Percentiles rank a stretch among this genome's conserved stretches.
These are phyloP conservation scores for Oehlia diaphana DNA, from an alignment of 192 early-diverging fungal genomes.

Conservation along the genomic window DNA sequence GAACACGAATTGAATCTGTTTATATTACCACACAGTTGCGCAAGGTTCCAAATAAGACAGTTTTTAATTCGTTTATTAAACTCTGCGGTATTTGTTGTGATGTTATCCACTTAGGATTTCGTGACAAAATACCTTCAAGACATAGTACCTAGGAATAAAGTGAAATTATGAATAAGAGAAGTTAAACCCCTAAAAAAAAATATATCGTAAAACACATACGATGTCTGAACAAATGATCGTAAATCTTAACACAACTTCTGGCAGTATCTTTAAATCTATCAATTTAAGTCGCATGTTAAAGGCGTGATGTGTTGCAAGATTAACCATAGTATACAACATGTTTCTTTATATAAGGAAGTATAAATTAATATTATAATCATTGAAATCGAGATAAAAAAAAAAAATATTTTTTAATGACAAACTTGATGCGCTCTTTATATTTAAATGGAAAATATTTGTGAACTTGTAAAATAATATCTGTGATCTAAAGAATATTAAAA, in stretches of 20 bases:
- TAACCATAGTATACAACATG: not conserved
- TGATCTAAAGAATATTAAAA: not conserved
- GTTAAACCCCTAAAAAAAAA: not conserved
- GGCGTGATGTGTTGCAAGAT: not conserved
- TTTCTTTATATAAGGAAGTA: not conserved
- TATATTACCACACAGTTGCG: not conserved
- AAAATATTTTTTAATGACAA: not conserved
- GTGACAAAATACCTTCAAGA: not conserved
- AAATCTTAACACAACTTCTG: constrained; percentile 1
- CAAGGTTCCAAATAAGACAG: not conserved
- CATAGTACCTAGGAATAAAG: not conserved
- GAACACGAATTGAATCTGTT: not conserved
- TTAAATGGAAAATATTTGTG: not conserved
- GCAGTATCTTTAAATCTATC: constrained; percentile 20
- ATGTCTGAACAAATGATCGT: constrained; percentile 6
- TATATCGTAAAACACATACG: not conserved
- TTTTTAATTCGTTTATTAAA: not conserved
- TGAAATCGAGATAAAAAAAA: not conserved
- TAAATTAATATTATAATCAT: not conserved
- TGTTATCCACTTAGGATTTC: constrained; percentile 8
- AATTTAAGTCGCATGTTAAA: not conserved
- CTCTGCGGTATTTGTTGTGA: not conserved
- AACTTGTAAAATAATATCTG: not conserved
- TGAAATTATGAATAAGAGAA: not conserved
- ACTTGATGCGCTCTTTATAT: not conserved